Conservation (phyloP, 2,329 filamentous ascomycete genomes). For the Tolypocladium amazonense region DNA sequence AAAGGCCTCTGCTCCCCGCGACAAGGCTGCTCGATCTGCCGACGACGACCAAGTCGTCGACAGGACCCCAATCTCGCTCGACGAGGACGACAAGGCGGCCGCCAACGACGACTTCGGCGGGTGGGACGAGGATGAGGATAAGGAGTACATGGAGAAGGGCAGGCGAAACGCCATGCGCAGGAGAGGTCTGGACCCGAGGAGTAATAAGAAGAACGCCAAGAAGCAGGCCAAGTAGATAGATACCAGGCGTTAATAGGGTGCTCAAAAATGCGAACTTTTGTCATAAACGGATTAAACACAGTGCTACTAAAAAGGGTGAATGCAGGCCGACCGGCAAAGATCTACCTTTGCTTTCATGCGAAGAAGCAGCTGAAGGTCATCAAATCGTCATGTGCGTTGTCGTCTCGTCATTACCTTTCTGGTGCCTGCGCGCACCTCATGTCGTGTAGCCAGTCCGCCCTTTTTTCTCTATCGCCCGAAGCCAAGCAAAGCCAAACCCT, state of each 20-base stretch:
- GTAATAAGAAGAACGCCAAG: slow-evolving; percentile 25
- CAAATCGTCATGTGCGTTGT: slow-evolving; percentile 1
- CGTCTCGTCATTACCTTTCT: slow-evolving; percentile 1
- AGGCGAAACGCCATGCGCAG: slow-evolving; percentile 63
- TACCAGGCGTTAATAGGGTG: not conserved
- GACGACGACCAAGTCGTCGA: slow-evolving; percentile 44
- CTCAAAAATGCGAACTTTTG: not conserved
- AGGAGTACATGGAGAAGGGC: slow-evolving; percentile 61
- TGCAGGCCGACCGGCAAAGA: not conserved
- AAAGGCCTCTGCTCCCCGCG: slow-evolving; percentile 25
- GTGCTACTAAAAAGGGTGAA: not conserved
- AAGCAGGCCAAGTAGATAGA: slow-evolving; percentile 8
- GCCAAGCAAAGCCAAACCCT: not conserved
- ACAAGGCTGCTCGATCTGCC: slow-evolving; percentile 17
- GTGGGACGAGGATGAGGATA: slow-evolving; percentile 66
- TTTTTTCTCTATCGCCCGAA: not conserved
- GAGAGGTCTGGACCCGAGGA: slow-evolving; percentile 63
- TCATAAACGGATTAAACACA: not conserved
- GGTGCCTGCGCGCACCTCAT: not conserved
- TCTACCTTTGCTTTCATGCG: not conserved
- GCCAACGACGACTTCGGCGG: slow-evolving; percentile 51
- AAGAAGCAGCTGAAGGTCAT: slow-evolving; percentile 5
- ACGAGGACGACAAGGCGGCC: slow-evolving; percentile 36
- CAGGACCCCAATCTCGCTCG: slow-evolving; percentile 52
- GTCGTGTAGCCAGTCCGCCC: not conserved